phyloP scores from a whole-genome alignment of 2,329 filamentous ascomycete genomes.

The Arthrinium puccinioides region DNA sequence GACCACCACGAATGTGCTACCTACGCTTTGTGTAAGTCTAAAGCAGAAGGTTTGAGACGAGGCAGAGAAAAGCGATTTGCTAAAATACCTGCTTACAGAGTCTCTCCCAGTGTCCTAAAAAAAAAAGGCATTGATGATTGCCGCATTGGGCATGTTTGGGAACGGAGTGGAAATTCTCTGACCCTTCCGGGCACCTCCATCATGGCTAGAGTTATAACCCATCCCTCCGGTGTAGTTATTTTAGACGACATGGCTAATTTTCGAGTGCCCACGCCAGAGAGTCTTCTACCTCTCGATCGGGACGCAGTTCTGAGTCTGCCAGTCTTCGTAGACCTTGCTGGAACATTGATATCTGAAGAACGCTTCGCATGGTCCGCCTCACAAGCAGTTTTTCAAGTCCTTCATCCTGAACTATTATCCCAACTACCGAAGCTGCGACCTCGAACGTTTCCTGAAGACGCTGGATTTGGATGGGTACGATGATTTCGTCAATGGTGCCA shows the following conservation, averaged over 20 bases:
- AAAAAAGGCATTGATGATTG: no score
- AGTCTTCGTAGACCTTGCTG: background rate
- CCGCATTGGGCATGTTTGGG: no score
- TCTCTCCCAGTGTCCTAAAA: no score
- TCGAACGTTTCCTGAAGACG: background rate
- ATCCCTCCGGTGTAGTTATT: background rate
- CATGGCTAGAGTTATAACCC: background rate
- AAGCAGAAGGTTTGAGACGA: no score
- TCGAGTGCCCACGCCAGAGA: background rate
- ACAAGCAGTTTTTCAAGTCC: background rate
- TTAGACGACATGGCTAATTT: background rate
- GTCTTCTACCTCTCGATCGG: background rate
- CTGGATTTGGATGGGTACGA: background rate
- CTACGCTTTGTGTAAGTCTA: no score
- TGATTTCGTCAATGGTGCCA: background rate
- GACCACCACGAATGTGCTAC: no score
- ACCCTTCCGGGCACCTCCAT: no score
- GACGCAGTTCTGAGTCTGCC: background rate
- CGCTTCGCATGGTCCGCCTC: background rate
- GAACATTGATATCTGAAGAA: background rate
- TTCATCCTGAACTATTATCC: background rate
- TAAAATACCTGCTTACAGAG: no score
- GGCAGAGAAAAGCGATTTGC: no score
- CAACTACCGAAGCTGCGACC: background rate
- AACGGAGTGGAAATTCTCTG: no score